Conservation (phyloP, 192 early-diverging fungal species). For the Backusella luteola region DNA sequence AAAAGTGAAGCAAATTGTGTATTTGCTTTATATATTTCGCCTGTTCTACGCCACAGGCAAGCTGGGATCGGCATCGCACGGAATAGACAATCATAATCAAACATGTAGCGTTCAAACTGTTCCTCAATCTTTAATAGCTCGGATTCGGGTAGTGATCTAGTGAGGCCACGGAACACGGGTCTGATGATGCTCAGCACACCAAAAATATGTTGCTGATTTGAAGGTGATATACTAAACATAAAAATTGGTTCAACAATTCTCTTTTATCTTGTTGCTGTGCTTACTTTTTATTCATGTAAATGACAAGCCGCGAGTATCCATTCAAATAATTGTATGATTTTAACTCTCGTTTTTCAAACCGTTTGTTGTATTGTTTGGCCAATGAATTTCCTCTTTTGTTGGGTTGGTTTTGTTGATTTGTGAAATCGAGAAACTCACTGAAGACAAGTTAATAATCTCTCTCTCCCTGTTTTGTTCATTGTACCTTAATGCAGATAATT, state of each 20-base stretch:
- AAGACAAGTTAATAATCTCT: neutral
- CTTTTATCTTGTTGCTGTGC: neutral
- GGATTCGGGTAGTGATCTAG: neutral
- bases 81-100: neutral
- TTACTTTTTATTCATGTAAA: constrained; percentile 10
- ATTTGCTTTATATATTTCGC: neutral
- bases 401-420: neutral
- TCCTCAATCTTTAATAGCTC: neutral
- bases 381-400: constrained; percentile 1
- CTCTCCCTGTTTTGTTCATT: neutral
- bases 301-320: neutral
- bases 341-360: neutral
- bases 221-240: neutral
- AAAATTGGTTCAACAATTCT: neutral
- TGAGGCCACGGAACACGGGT: neutral
- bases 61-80: neutral
- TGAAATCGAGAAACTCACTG: neutral
- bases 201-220: constrained; percentile 1
- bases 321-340: constrained; percentile 3
- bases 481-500: neutral
- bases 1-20: neutral
- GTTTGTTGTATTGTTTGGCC: neutral
- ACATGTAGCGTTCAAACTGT: neutral
- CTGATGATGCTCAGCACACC: constrained; percentile 4
- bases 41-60: neutral